phyloP scores from a whole-genome alignment of 805 yeast species.

The Priceomyces castillae region DNA sequence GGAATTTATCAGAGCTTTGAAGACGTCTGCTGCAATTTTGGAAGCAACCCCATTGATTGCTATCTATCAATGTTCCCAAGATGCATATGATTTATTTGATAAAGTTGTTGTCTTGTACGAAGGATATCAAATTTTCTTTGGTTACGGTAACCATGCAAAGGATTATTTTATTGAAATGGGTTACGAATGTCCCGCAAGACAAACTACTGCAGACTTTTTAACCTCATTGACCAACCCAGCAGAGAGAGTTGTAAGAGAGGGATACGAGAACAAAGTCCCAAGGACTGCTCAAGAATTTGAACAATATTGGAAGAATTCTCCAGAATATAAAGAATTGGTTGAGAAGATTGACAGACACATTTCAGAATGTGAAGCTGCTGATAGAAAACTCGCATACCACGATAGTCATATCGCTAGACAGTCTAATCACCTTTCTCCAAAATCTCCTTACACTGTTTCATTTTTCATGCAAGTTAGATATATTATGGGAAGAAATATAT shows the following conservation, averaged over 20 bases:
- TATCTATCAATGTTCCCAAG: slow-evolving; percentile 52
- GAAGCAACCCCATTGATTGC: slow-evolving; percentile 59
- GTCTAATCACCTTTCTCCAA: slow-evolving; percentile 42
- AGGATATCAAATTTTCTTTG: slow-evolving; percentile 48
- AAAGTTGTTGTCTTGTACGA: slow-evolving; percentile 46
- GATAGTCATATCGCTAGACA: slow-evolving; percentile 53
- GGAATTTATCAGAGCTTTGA: slow-evolving; percentile 66
- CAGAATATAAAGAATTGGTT: slow-evolving; percentile 43
- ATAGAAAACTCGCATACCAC: slow-evolving; percentile 26
- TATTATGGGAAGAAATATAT: slow-evolving; percentile 52
- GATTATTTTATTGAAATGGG: slow-evolving; percentile 60
- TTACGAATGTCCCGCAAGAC: slow-evolving; percentile 57
- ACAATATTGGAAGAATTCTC: slow-evolving; percentile 56
- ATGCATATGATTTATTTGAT: slow-evolving; percentile 48
- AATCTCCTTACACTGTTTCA: slow-evolving; percentile 44
- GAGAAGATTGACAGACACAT: slow-evolving; percentile 43
- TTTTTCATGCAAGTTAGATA: slow-evolving; percentile 50
- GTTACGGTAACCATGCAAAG: slow-evolving; percentile 41
- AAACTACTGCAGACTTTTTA: slow-evolving; percentile 66
- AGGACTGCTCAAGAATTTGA: slow-evolving; percentile 57
- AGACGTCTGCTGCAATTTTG: slow-evolving; percentile 53
- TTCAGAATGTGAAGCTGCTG: slow-evolving; percentile 30
- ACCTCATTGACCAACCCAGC: slow-evolving; percentile 67
- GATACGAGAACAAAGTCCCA: slow-evolving; percentile 53
- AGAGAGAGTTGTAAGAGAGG: slow-evolving; percentile 50